Percentiles rank a stretch among this genome's conserved stretches.
These are phyloP conservation scores for Sarocladium strictum DNA, from an alignment of 2,329 filamentous ascomycete genomes.

Conservation along the genomic window DNA sequence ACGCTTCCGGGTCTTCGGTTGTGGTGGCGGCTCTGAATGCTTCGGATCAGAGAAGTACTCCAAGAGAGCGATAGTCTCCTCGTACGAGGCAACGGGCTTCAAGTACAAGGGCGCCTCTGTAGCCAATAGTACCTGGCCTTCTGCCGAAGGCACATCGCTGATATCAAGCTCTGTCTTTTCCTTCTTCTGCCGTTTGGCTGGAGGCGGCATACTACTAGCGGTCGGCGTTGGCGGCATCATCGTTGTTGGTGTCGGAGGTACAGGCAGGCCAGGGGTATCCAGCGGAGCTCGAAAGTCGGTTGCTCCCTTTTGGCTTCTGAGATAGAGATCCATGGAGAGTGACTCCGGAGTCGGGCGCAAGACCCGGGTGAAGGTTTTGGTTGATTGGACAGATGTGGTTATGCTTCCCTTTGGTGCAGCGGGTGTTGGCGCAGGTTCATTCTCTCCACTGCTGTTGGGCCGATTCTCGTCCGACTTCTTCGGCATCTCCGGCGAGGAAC, in stretches of 20 bases:
- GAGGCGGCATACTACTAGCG: constrained; percentile 49
- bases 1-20: constrained; percentile 84
- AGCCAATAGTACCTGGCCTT: constrained; percentile 68
- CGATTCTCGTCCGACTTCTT: constrained; percentile 35
- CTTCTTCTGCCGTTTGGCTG: constrained; percentile 63
- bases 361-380: constrained; percentile 69
- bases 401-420: constrained; percentile 34
- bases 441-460: constrained; percentile 27
- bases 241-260: constrained; percentile 58
- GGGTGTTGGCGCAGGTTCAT: neutral
- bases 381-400: constrained; percentile 17
- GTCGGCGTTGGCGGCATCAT: constrained; percentile 57
- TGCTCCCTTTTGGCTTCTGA: constrained; percentile 56
- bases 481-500: constrained; percentile 17
- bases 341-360: constrained; percentile 78
- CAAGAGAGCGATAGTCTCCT: constrained; percentile 66
- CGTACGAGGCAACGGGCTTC: constrained; percentile 63
- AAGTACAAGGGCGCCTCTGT: constrained; percentile 72
- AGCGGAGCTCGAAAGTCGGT: constrained; percentile 23
- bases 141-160: constrained; percentile 65
- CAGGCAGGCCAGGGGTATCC: constrained; percentile 36
- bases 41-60: constrained; percentile 69
- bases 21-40: constrained; percentile 69
- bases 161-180: constrained; percentile 72
- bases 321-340: constrained; percentile 66